These are phyloP conservation scores for Candida tibetensis DNA, from an alignment of 805 yeast genomes.

Conservation along the genomic window DNA sequence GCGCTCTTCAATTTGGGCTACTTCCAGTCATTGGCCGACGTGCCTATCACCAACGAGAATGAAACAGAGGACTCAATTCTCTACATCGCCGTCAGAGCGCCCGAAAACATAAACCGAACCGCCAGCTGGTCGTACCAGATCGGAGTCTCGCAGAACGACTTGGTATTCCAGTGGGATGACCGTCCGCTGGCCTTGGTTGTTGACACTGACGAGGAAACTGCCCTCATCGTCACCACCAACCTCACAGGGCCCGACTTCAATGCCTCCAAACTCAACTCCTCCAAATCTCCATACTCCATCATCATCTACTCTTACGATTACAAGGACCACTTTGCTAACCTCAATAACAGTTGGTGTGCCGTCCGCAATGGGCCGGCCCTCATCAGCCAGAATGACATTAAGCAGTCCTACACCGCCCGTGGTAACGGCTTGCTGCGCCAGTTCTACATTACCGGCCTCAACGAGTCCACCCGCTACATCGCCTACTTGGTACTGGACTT, in stretches of 20 bases:
- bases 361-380: slow-evolving; percentile 51
- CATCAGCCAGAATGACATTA: slow-evolving; percentile 17
- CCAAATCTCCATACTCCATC: slow-evolving; percentile 34
- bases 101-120: slow-evolving; percentile 33
- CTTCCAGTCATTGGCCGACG: slow-evolving; percentile 38
- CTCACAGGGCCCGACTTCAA: slow-evolving; percentile 22
- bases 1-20: slow-evolving; percentile 31
- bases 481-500: slow-evolving; percentile 61
- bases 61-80: slow-evolving; percentile 16
- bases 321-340: slow-evolving; percentile 29
- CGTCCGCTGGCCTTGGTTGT: slow-evolving; percentile 53
- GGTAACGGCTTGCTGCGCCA: slow-evolving; percentile 55
- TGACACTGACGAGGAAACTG: slow-evolving; percentile 70
- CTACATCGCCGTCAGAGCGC: slow-evolving; percentile 41
- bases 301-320: slow-evolving; percentile 47
- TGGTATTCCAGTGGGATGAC: slow-evolving; percentile 69
- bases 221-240: slow-evolving; percentile 61
- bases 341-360: slow-evolving; percentile 71
- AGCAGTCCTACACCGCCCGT: slow-evolving; percentile 40
- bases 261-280: slow-evolving; percentile 16
- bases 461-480: slow-evolving; percentile 56
- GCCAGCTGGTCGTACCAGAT: slow-evolving; percentile 61
- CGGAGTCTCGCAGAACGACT: slow-evolving; percentile 61
- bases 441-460: slow-evolving; percentile 59
- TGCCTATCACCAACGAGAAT: slow-evolving; percentile 16